phyloP scores from a whole-genome alignment of 192 early-diverging fungal species.

The Pilaira anomala region DNA sequence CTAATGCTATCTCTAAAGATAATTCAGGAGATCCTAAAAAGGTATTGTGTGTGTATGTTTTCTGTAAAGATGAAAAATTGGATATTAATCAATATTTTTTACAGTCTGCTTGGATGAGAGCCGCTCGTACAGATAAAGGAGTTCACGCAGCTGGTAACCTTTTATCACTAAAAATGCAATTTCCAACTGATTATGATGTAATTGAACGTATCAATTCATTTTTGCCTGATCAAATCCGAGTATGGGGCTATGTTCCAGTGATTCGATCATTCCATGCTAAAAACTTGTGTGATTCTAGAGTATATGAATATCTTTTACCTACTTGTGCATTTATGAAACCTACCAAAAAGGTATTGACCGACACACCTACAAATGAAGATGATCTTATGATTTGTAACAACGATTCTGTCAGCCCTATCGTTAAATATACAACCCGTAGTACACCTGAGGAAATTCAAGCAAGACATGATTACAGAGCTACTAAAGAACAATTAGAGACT shows the following conservation, averaged over 20 bases:
- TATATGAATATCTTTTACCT: slow-evolving; percentile 97
- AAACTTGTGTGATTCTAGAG: slow-evolving; percentile 85
- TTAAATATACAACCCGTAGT: slow-evolving; percentile 26
- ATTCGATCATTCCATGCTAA: slow-evolving; percentile 87
- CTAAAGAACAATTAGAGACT: slow-evolving; percentile 54
- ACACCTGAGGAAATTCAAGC: slow-evolving; percentile 59
- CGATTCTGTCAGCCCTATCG: neutral
- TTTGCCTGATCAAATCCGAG: slow-evolving; percentile 79
- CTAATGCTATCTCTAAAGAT: slow-evolving; percentile 81
- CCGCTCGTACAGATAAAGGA: slow-evolving; percentile 97
- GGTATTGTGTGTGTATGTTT: too few species aligned
- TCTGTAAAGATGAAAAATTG: neutral
- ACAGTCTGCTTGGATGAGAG: slow-evolving; percentile 82
- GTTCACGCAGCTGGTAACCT: slow-evolving; percentile 98
- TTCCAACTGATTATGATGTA: slow-evolving; percentile 67
- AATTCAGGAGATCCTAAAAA: slow-evolving; percentile 83
- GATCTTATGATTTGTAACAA: slow-evolving; percentile 23
- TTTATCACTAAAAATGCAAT: slow-evolving; percentile 82
- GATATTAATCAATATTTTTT: neutral
- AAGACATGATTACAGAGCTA: slow-evolving; percentile 65
- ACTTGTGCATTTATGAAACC: slow-evolving; percentile 76
- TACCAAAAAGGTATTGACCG: slow-evolving; percentile 38
- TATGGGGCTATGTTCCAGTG: slow-evolving; percentile 60
- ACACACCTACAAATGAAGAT: slow-evolving; percentile 23
- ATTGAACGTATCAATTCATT: slow-evolving; percentile 75